Evolutionary conservation across 73 alveolate species (phyloP).

Genomic region (Tetrahymena elliotti): DNA sequence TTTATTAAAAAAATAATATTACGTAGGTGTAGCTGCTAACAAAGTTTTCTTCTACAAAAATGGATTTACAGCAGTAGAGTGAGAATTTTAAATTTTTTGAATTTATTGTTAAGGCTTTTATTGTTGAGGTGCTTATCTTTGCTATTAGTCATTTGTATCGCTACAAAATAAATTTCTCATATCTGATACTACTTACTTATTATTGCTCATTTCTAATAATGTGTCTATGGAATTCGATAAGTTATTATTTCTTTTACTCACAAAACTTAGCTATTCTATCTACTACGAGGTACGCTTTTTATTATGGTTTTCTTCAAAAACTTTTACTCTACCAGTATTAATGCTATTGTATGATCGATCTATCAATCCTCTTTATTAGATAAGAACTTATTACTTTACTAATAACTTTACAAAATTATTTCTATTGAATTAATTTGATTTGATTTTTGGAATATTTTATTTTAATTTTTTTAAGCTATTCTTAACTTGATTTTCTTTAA

Average conservation of each 20-base stretch:
- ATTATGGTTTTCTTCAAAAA: neutral
- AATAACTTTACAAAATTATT: neutral
- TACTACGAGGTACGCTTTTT: neutral
- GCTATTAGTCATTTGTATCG: neutral
- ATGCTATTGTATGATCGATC: neutral
- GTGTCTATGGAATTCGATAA: neutral
- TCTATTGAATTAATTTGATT: neutral
- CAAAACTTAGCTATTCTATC: neutral
- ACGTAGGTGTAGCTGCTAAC: neutral
- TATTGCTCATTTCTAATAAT: neutral
- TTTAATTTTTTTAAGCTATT: neutral
- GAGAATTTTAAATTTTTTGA: neutral
- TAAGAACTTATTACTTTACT: too few species aligned
- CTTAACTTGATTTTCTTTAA: neutral
- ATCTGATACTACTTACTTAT: neutral
- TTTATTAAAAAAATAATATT: too few species aligned
- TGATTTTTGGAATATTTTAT: neutral
- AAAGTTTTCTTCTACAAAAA: neutral
- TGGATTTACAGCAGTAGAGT: neutral
- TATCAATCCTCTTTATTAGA: neutral
- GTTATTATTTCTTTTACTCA: neutral
- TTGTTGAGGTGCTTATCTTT: neutral
- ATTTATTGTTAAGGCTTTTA: neutral
- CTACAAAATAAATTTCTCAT: neutral
- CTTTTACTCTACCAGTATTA: neutral